A percentile compares a stretch with the other conserved stretches of the same genome.
phyloP scores from a whole-genome alignment of 768 basidiomycete species.

The Gloeopeniophorella convolvens region DNA sequence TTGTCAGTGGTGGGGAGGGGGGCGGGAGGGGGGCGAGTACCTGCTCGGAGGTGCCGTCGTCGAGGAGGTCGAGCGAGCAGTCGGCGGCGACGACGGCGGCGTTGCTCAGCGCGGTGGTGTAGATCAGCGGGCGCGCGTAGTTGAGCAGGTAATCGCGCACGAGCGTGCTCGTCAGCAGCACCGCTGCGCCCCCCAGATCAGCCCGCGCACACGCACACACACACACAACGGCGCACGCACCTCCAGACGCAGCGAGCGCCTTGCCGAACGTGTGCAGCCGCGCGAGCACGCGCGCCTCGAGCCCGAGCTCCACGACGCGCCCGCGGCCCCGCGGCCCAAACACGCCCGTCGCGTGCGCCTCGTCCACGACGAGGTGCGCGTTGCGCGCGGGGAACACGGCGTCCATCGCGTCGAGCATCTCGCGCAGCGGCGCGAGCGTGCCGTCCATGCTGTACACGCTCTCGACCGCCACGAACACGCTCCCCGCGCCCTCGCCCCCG shows the following conservation, averaged over 20 bases:
- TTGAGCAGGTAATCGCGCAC: constrained; percentile 84
- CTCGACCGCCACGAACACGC: constrained; percentile 80
- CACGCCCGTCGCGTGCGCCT: constrained; percentile 90
- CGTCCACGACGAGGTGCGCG: constrained; percentile 78
- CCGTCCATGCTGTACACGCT: constrained; percentile 96
- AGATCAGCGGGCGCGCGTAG: constrained; percentile 87
- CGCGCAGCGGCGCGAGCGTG: constrained; percentile 68
- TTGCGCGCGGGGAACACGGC: constrained; percentile 54
- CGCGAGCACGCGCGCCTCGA: constrained; percentile 66
- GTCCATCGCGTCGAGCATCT: constrained; percentile 60
- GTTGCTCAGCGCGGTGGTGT: constrained; percentile 80
- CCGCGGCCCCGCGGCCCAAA: constrained; percentile 79
- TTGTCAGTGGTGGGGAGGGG: constrained; percentile 26
- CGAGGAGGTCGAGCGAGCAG: constrained; percentile 74
- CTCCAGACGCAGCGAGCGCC: constrained; percentile 78
- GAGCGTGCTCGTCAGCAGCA: constrained; percentile 62
- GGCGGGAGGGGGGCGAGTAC: constrained; percentile 32
- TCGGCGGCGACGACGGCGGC: constrained; percentile 70
- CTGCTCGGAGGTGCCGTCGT: constrained; percentile 54
- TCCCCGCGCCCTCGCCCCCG: constrained; percentile 34
- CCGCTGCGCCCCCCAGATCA: constrained; percentile 41
- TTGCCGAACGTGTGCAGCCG: constrained; percentile 93
- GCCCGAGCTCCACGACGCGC: constrained; percentile 58
- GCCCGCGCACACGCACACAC: background rate
- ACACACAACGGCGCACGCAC: constrained; percentile 39